These are phyloP conservation scores for Arachis monticola DNA, from an alignment of 331 rosid genomes.

Conservation along the genomic window DNA sequence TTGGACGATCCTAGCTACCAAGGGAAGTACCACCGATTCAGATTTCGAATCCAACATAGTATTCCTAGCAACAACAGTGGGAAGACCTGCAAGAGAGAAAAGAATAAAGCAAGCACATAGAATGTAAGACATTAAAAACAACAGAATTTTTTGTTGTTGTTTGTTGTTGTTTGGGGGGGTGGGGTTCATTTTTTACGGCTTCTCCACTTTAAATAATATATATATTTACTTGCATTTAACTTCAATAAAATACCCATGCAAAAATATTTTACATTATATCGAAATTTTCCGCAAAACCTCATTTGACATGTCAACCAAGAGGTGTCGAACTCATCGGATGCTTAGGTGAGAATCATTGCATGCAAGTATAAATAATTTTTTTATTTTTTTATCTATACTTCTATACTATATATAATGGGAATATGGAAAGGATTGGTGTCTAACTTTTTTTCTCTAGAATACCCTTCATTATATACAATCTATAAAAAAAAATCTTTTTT, in stretches of 20 bases:
- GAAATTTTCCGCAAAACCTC: not conserved
- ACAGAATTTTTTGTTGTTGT: no score
- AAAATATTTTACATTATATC: not conserved
- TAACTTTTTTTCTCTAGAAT: no score
- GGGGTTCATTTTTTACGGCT: no score
- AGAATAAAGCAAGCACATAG: not conserved
- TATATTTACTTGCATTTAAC: no score
- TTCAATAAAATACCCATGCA: not conserved
- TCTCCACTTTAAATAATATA: no score
- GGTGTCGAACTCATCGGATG: not conserved
- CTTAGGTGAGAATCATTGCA: no score
- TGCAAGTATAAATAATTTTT: not conserved
- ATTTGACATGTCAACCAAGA: not conserved
- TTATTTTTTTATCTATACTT: no score
- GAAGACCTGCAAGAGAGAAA: constrained; percentile 67
- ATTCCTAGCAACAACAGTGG: constrained; percentile 87
- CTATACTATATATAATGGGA: no score
- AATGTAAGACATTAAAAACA: not conserved
- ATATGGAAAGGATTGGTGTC: no score
- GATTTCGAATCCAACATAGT: constrained; percentile 79
- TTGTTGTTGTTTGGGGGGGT: no score
- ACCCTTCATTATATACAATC: no score
- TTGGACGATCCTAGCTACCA: constrained; percentile 83
- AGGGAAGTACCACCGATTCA: constrained; percentile 78
- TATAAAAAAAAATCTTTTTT: no score